Evolutionary conservation across 805 yeast species (phyloP), one percentile per base, ranked within the genome.

Genomic region (Nematodospora valgi): DNA sequence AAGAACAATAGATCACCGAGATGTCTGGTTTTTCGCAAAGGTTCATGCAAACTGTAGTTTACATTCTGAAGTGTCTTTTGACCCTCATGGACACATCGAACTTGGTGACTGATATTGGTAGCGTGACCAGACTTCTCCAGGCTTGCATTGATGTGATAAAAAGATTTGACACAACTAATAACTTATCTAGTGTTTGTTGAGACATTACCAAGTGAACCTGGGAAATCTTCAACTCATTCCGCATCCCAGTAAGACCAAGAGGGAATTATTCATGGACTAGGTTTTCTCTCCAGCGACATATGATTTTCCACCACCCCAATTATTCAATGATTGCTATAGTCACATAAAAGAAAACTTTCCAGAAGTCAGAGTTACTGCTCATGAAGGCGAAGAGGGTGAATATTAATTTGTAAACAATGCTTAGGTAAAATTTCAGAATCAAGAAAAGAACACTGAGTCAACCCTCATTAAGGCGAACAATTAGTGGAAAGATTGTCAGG

Each of bases 311-410:
- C 91, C 89, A 11, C 91, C 95, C 8, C 68, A 73, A 33, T 52
- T 81, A 32, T 86, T 84, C 50, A 62, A 60, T 10, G 84, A 81
- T 32, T 80, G 87, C 54, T 86, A 80, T 54, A 47, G 58, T 7
- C 49, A 54, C 14, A 71, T 83, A 6, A 66, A 64, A 36, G 60
- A 64, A 16, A 52, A 64, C 27, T 74, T 67, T 49, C 76, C 81
- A 16, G 60, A 73, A 16, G 71, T 80, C 37, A 72, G 77, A 25
- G 66, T 82, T 36, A 86, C 94, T 23, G 91, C 95, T 2, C 95
- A 86, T 51, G 94, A 93, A 2, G 95, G 95, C 49, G 95, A 86
- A 60, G 94, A 86, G 64, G 94, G 91, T 35, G 86, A 82, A 44
- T 78, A 86, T 27, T 71, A 76, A n/a, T 83, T 66, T 46, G 84